These are phyloP conservation scores for Polyporus tsugae DNA, from an alignment of 1,284 basidiomycete species.

Conservation along the genomic window DNA sequence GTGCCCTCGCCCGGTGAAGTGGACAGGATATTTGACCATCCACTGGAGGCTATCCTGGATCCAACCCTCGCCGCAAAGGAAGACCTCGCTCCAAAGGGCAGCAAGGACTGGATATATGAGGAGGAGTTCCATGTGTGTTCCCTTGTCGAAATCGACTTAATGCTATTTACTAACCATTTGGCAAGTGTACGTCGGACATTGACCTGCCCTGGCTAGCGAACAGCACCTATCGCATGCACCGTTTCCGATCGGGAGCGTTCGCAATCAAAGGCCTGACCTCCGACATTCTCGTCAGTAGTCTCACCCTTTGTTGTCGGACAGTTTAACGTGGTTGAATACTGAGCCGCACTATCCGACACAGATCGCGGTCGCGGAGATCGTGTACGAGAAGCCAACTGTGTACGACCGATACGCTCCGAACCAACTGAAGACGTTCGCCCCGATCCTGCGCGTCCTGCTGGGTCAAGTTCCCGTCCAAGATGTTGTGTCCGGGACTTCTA, in stretches of 20 bases:
- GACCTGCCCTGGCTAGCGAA: conserved; percentile 54
- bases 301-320: neutral
- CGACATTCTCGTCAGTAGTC: conserved; percentile 72
- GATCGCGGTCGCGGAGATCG: conserved; percentile 68
- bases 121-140: conserved; percentile 67
- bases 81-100: conserved; percentile 60
- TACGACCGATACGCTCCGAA: conserved; percentile 61
- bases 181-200: conserved; percentile 65
- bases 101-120: conserved; percentile 81
- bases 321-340: neutral
- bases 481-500: conserved; percentile 29
- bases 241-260: conserved; percentile 78
- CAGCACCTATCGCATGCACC: conserved; percentile 72
- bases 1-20: conserved; percentile 74
- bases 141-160: conserved; percentile 18
- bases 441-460: conserved; percentile 37
- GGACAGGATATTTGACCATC: conserved; percentile 81
- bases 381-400: conserved; percentile 53
- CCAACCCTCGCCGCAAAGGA: conserved; percentile 57
- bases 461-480: conserved; percentile 24
- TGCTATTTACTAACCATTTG: neutral
- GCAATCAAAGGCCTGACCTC: conserved; percentile 85
- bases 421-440: conserved; percentile 44
- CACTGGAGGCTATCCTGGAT: conserved; percentile 74
- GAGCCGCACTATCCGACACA: conserved; percentile 37